phyloP scores from a whole-genome alignment of 2,329 filamentous ascomycete genomes.

The Teratosphaeria destructans region DNA sequence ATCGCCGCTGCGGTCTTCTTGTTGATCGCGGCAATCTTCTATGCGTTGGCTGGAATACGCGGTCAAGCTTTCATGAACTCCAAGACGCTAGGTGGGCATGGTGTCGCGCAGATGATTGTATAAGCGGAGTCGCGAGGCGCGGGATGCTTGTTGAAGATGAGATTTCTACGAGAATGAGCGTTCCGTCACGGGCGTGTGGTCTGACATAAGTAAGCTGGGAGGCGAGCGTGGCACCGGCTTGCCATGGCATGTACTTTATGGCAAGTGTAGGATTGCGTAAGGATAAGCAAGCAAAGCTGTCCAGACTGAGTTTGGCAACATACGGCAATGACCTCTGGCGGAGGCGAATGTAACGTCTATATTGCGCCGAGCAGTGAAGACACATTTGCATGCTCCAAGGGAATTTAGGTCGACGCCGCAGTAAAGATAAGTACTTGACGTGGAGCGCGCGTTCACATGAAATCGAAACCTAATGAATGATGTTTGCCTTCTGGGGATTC shows the following conservation, averaged over 20 bases:
- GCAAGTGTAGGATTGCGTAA: neutral
- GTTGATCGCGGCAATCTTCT: conserved; percentile 67
- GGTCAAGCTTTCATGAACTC: conserved; percentile 80
- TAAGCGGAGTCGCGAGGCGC: conserved; percentile 27
- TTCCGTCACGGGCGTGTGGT: neutral
- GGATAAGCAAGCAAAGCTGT: neutral
- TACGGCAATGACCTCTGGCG: neutral
- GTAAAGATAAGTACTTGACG: neutral
- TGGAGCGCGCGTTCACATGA: neutral
- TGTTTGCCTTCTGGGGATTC: neutral
- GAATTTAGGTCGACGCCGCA: neutral
- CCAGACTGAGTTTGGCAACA: neutral
- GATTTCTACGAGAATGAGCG: neutral
- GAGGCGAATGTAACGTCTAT: neutral
- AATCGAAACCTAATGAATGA: neutral
- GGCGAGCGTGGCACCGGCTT: neutral
- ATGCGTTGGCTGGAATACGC: conserved; percentile 67
- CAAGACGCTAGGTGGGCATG: conserved; percentile 90
- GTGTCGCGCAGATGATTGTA: conserved; percentile 97
- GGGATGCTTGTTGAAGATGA: neutral
- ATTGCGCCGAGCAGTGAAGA: neutral
- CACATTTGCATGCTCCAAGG: neutral
- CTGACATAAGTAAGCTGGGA: neutral
- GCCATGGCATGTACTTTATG: neutral
- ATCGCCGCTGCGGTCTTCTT: conserved; percentile 81